Base-by-base conservation (phyloP, 2,329 filamentous ascomycete genomes). In the Plenodomus biglobosus region DNA sequence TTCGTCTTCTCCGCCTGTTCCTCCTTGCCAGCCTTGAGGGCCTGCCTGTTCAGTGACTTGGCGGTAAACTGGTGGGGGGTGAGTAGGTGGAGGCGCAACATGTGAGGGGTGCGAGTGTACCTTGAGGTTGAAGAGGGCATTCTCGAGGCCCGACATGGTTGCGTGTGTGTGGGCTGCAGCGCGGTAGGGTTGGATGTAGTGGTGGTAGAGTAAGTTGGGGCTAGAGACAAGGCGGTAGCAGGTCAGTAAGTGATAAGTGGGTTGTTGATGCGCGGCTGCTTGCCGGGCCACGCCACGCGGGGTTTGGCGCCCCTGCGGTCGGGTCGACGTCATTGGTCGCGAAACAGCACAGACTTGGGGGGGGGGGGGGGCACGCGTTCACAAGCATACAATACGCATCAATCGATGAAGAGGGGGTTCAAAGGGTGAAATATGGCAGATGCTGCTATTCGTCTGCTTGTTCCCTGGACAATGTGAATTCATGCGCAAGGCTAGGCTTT, bases 91-190 rank as follows among this genome's bases (percentile, higher is more conserved):
- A 30, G 22, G 61, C 24, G 34, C 30, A 38, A 50, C 44, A 34
- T 3, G 19, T 11, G 13, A n/a, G 18, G 20, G 19, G n/a, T 27
- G 40, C 16, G 17, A 40, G 52, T 67, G 37, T 50, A 81, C 81
- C 75, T 84, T 84, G 52, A 84, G 74, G 65, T 84, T 83, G 72
- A 84, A 83, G 35, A 84, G 77, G 19, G 81, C 80, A 64, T 83
- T 83, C 66, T 84, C 81, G 47, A 84, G 77, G 52, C 81, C 81
- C 24, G 81, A 83, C 81, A 84, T 84, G 48, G 40, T 65, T 3
- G 43, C 20, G 40, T 37, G 32, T 39, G 19, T 40, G 52, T 54
- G 44, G 52, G 36, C 39, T 34, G 34, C 36, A 24, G 55, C 46
- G 46, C 13, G 30, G 50, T 48, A n/a, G 48, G 38, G 40, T 49